These are phyloP conservation scores for Penicillium argentinense DNA, from an alignment of 495 filamentous ascomycete species.

Conservation along the genomic window DNA sequence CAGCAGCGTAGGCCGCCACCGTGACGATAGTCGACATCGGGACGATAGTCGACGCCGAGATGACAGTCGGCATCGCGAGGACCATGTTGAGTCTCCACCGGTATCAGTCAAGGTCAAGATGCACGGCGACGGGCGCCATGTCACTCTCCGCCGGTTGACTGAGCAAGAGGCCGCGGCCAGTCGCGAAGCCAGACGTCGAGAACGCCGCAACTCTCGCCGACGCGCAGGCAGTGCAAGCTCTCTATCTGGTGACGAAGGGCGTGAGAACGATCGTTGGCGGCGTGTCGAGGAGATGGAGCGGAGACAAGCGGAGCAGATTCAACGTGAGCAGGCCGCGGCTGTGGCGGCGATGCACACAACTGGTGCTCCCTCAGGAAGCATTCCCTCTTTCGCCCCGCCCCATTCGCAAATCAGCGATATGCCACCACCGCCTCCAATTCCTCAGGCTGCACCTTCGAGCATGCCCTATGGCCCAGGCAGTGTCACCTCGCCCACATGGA, in stretches of 20 bases:
- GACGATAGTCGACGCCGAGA: constrained; percentile 1
- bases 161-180: constrained; percentile 75
- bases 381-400: constrained; percentile 32
- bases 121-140: constrained; percentile 74
- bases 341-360: constrained; percentile 16
- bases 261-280: constrained; percentile 47
- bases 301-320: constrained; percentile 49
- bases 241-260: constrained; percentile 44
- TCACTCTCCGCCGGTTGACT: constrained; percentile 76
- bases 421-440: constrained; percentile 35
- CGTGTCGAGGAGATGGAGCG: constrained; percentile 53
- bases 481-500: constrained; percentile 49
- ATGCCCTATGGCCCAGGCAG: constrained; percentile 44
- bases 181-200: constrained; percentile 53
- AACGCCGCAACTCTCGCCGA: constrained; percentile 41
- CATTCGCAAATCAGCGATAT: constrained; percentile 33
- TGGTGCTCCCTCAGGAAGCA: constrained; percentile 28
- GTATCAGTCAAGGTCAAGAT: constrained; percentile 80
- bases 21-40: constrained; percentile 1
- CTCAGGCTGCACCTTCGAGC: constrained; percentile 36
- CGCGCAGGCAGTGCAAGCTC: constrained; percentile 47
- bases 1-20: constrained; percentile 31
- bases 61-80: constrained; percentile 35
- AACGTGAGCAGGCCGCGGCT: constrained; percentile 40
- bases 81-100: constrained; percentile 55